Percentiles rank a stretch among this genome's conserved stretches.
phyloP scores from a whole-genome alignment of 1,139 yeast species.

The Williopsis jadinii region DNA sequence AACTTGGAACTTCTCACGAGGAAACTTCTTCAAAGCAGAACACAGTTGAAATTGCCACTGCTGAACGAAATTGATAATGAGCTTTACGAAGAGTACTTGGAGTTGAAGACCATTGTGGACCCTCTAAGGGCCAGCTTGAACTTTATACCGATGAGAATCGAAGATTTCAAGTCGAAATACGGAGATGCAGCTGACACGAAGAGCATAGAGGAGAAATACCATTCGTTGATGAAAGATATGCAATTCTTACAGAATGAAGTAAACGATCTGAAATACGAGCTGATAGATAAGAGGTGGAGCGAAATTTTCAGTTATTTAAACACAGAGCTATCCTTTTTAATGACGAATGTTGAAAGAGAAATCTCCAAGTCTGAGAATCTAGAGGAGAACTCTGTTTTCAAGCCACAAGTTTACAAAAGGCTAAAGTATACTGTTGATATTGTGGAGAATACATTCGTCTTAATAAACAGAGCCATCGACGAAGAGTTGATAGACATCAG shows the following conservation, averaged over 20 bases:
- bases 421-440: slow-evolving; percentile 18
- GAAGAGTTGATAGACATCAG: slow-evolving; percentile 28
- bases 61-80: slow-evolving; percentile 31
- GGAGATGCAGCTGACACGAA: slow-evolving; percentile 30
- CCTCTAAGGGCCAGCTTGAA: slow-evolving; percentile 57
- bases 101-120: slow-evolving; percentile 29
- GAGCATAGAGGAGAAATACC: slow-evolving; percentile 35
- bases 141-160: slow-evolving; percentile 49
- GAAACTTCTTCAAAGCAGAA: slow-evolving; percentile 31
- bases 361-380: slow-evolving; percentile 13
- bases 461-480: slow-evolving; percentile 33
- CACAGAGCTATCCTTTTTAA: slow-evolving; percentile 29
- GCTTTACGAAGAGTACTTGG: slow-evolving; percentile 30
- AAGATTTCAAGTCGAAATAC: slow-evolving; percentile 27
- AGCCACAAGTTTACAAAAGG: slow-evolving; percentile 22
- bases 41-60: slow-evolving; percentile 29
- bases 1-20: slow-evolving; percentile 36
- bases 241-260: slow-evolving; percentile 34
- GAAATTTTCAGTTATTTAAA: slow-evolving; percentile 40
- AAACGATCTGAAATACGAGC: slow-evolving; percentile 34
- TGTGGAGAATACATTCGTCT: slow-evolving; percentile 29
- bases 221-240: slow-evolving; percentile 35
- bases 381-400: slow-evolving; percentile 10
- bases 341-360: slow-evolving; percentile 29
- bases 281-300: slow-evolving; percentile 52